Evolutionary conservation across 208 protist species (phyloP), one percentile per base, ranked within the genome.

Genomic region (Lotmaria passim): DNA sequence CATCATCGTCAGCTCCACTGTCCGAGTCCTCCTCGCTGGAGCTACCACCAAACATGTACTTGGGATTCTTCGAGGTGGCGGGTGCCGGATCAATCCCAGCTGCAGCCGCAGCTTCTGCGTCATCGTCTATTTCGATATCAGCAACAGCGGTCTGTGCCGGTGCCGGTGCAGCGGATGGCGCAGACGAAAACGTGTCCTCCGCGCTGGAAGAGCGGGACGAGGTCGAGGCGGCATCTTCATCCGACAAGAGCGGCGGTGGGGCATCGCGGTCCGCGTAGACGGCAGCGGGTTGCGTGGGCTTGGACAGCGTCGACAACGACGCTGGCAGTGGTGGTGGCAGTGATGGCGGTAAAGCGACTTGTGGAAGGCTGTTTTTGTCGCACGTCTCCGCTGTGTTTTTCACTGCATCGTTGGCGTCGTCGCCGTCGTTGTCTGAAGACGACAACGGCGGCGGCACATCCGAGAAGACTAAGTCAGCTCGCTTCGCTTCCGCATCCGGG

Each of bases 391-490:
- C 17, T 4, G 23, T 17, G 24, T 23, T 56, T 12, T 12, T 23
- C 1, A 26, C 33, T 46, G 39, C 26, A 23, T 38, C 39, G 26
- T 51, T 15, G 24, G 36, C 21, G 23, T 7, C 53, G 23, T 39
- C 52, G 11, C 34, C 51, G 10, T 61, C 55, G 12, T 30, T 44
- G 56, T 76, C 53, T 7, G 46, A 38, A 15, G 55, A 62, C 24
- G 62, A 55, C 50, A 76, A 53, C 24, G 71, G 71, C 15, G 71
- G 71, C 6, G 71, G 71, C 23, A 59, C 71, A 30, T 53, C 65
- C 0, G 61, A 47, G 33, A 70, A 70, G 21, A 63, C 23, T 0
- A 41, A 4, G 28, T 69, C 7, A 15, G 46, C 31, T 30, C 33
- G 33, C 24, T 23, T 7, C 3, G 7, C 23, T 21, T 10, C 41